Base-by-base conservation (phyloP, 441 rosid species). In the Metrosideros polymorpha region DNA sequence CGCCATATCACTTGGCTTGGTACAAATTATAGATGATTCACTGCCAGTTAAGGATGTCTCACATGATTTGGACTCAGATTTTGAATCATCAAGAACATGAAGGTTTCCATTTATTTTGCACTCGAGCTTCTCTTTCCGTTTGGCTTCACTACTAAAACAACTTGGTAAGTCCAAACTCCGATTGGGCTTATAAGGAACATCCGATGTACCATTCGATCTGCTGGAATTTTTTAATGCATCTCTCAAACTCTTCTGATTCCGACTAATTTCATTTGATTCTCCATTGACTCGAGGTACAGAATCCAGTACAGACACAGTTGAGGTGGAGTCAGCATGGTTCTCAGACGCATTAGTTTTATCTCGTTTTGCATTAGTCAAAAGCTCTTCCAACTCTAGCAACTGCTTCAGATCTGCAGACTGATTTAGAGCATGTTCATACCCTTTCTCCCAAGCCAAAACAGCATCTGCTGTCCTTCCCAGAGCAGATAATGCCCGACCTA, bases 341-440 rank as follows among this genome's bases (percentile, higher is more conserved):
- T 91, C 90, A 77, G 27, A 49, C 82, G 86, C 61, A 52, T 76
- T 84, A 86, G 88, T 90, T 83, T 83, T 86, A 63, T 92, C 98
- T 88, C 85, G 92, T 89, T 91, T 95, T 61, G 93, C 92, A 90
- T 52, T 84, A 54, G 84, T 91, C 85, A 98, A 88, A 84, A 95
- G 96, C 86, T 95, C 98, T 90, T 96, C 98, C 89, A 98, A 92
- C 90, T 98, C 99, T 88, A 98, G 90, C 88, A 98, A 89, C 84
- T 94, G 98, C 93, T 93, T 98, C 92, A 98, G 91, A 93, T 98
- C 99, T 29, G 98, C 93, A 71, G 98, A 93, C 88, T 94, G 93
- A 82, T 84, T 86, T 87, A 95, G 87, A 84, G 98, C 98, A 89
- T 88, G 93, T 25, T 90, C 91, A 85, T 93, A 92, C 32, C 98